Conservation (phyloP, 73 alveolate species). For the Paramecium sonneborni region DNA sequence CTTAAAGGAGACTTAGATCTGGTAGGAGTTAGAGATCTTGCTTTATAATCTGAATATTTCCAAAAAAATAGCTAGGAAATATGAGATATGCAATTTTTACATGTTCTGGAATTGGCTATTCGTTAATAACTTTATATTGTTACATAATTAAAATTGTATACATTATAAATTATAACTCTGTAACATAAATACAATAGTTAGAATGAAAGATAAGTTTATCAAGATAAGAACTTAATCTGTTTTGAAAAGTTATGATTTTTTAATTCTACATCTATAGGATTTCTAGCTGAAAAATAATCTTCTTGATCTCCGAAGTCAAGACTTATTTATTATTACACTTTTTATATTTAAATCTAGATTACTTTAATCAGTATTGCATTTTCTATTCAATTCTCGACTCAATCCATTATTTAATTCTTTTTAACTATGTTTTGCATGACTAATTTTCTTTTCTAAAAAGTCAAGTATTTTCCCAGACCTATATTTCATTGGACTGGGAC, state of each 20-base stretch:
- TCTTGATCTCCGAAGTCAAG: neutral
- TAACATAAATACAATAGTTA: neutral
- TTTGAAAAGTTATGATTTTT: neutral
- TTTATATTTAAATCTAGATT: neutral
- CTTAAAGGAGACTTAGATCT: conserved; percentile 27
- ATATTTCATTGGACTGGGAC: conserved; percentile 42
- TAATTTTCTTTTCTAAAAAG: conserved; percentile 4
- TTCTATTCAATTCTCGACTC: neutral
- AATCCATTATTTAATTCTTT: neutral
- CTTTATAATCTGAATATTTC: conserved; percentile 9
- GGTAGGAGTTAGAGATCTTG: neutral
- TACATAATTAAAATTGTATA: neutral
- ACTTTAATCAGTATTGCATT: neutral
- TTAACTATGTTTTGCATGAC: conserved; percentile 33
- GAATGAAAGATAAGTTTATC: neutral
- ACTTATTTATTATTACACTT: neutral
- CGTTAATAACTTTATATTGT: conserved; percentile 40
- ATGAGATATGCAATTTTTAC: neutral
- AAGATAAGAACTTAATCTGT: neutral
- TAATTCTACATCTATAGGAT: neutral
- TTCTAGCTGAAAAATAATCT: neutral
- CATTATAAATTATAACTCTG: neutral
- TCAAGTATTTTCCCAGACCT: conserved; percentile 52
- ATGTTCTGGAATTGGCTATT: conserved; percentile 13
- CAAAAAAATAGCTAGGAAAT: neutral